Base-by-base conservation (phyloP, 257 asterid species). In the Handroanthus guayacan region DNA sequence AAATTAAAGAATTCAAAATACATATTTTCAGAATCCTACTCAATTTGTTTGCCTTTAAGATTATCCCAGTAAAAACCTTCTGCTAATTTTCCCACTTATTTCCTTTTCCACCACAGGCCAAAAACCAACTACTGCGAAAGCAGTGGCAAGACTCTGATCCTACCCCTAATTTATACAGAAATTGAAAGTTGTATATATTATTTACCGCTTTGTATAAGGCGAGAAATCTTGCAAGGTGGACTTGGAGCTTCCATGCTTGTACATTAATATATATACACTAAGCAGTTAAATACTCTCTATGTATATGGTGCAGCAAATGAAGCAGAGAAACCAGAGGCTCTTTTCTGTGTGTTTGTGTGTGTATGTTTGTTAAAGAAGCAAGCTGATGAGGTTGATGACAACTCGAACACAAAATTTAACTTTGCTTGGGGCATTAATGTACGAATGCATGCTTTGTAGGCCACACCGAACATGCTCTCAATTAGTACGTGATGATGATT, bases 201-300 rank as follows among this genome's bases (percentile, higher is more conserved):
- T 70, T 14, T 61, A 62, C 78, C 54, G 17, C 47, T 14, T 31
- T 10, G 16, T 64, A 31, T 5, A 12, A 51, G 13, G 62, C 65
- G 69, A 41, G 72, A 7, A 63, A 74, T 51, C 79, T 74, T 74
- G 55, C 56, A 63, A 50, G 72, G 72, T 74, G 70, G 72, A 37
- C 71, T 38, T 44, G 38, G 34, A 34, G 47, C 70, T 37, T 74
- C 72, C 78, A 74, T 74, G 48, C 18, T 62, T 73, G 69, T 48
- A 60, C 62, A 5, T 43, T 10, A 18, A 11, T 54, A 41, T 6
- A 25, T 25, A 25, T 25, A 25, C 31, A 25, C 1, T 25, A 25
- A 25, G 31, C 31, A 25, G 31, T 25, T 25, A 25, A 25, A 25
- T 25, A 39, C 8, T 5, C 8, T 17, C 2, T 2, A 7, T 17